Percentiles rank a stretch among this genome's conserved stretches.
These are phyloP conservation scores for Sisymbrium irio DNA, from an alignment of 345 rosid species.

Conservation along the genomic window DNA sequence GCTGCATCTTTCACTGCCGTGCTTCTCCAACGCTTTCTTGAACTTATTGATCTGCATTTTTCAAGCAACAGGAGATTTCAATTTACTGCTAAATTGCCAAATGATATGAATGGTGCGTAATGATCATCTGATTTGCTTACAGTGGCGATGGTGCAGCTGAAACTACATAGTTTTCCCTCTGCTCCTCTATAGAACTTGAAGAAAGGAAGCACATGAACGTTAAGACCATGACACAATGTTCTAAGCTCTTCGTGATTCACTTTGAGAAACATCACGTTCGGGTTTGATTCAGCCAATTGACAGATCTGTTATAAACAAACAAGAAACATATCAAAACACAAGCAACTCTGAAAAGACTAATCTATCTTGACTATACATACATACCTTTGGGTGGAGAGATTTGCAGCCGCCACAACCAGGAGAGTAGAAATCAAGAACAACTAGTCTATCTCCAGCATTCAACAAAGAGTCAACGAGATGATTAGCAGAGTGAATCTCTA, in stretches of 20 bases:
- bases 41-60: conserved; percentile 59
- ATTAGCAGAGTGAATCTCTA: conserved; percentile 60
- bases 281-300: conserved; percentile 72
- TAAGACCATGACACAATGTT: conserved; percentile 60
- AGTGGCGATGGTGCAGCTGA: conserved; percentile 67
- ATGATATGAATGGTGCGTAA: background rate
- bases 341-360: background rate
- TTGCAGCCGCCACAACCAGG: conserved; percentile 89
- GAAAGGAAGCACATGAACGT: conserved; percentile 74
- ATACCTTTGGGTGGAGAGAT: conserved; percentile 80
- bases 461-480: conserved; percentile 56
- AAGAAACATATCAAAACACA: background rate
- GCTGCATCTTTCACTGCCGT: conserved; percentile 43
- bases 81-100: background rate
- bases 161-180: conserved; percentile 67
- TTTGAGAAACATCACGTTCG: conserved; percentile 55
- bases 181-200: conserved; percentile 75
- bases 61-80: background rate
- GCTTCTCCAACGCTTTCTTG: conserved; percentile 58
- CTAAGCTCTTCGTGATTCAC: conserved; percentile 70
- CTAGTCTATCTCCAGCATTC: conserved; percentile 60
- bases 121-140: conserved; percentile 33
- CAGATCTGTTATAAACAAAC: conserved; percentile 43
- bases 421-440: conserved; percentile 67
- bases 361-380: background rate